phyloP scores from a whole-genome alignment of 257 asterid species.

The Verbascum thapsus region DNA sequence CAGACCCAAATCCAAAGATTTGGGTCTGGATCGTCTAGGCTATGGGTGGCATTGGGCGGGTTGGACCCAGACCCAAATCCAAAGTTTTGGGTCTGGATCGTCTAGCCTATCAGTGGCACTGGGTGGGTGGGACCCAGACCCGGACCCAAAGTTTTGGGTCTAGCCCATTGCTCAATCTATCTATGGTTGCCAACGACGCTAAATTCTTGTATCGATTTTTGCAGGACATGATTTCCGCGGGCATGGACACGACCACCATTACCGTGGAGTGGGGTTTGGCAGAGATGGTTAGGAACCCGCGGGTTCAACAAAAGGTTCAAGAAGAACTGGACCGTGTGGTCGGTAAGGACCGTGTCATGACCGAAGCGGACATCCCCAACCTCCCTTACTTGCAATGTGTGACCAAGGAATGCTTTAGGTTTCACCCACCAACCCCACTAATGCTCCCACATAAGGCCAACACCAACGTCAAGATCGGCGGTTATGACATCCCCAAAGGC shows the following conservation, averaged over 20 bases:
- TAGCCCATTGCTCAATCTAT: too few species aligned
- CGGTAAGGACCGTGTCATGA: slow-evolving; percentile 56
- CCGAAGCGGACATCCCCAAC: slow-evolving; percentile 60
- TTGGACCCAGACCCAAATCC: too few species aligned
- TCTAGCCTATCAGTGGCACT: too few species aligned
- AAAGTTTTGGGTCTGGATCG: too few species aligned
- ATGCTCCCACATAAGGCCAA: slow-evolving; percentile 83
- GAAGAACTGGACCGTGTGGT: slow-evolving; percentile 74
- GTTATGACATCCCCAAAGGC: slow-evolving; percentile 79
- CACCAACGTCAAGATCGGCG: slow-evolving; percentile 62
- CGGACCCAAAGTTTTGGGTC: too few species aligned
- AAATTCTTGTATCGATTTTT: slow-evolving; percentile 13
- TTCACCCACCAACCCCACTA: slow-evolving; percentile 85
- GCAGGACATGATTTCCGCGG: slow-evolving; percentile 90
- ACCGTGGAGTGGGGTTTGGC: slow-evolving; percentile 84
- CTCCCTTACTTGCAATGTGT: slow-evolving; percentile 70
- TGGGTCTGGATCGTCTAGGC: too few species aligned
- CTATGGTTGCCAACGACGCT: too few species aligned
- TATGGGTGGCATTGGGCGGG: too few species aligned
- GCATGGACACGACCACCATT: slow-evolving; percentile 84
- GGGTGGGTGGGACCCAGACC: too few species aligned
- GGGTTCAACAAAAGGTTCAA: slow-evolving; percentile 83
- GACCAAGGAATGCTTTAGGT: slow-evolving; percentile 65
- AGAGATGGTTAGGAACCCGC: slow-evolving; percentile 71
- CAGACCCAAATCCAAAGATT: too few species aligned